These are phyloP conservation scores for Singerocomus inundabilis DNA, from an alignment of 1,284 basidiomycete species.

Conservation along the genomic window DNA sequence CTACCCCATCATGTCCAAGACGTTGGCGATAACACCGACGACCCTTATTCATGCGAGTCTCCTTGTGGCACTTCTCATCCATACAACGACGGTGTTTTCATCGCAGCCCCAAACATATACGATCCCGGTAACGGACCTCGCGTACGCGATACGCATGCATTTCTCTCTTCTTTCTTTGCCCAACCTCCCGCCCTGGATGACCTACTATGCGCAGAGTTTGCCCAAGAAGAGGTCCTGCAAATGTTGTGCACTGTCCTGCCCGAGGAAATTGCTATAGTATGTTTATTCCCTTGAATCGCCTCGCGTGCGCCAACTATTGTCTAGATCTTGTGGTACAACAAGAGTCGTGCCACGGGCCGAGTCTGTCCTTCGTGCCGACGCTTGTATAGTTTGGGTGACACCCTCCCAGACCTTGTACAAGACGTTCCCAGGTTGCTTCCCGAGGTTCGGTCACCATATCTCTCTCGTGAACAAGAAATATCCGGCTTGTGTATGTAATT, in stretches of 20 bases:
- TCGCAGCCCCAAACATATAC: slow-evolving; percentile 55
- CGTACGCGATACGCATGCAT: slow-evolving; percentile 57
- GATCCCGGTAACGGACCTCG: slow-evolving; percentile 77
- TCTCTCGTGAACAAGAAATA: slow-evolving; percentile 61
- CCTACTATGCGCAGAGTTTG: slow-evolving; percentile 68
- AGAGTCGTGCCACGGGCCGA: slow-evolving; percentile 62
- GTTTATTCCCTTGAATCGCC: slow-evolving; percentile 21
- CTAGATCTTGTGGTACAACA: slow-evolving; percentile 85
- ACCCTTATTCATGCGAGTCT: slow-evolving; percentile 2
- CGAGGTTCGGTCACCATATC: slow-evolving; percentile 40
- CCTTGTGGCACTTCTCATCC: slow-evolving; percentile 2
- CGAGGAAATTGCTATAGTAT: slow-evolving; percentile 65
- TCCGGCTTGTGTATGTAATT: slow-evolving; percentile 67
- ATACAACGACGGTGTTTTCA: slow-evolving; percentile 22
- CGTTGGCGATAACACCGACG: slow-evolving; percentile 9
- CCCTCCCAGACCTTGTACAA: slow-evolving; percentile 49
- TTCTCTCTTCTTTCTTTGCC: slow-evolving; percentile 63
- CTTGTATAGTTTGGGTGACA: slow-evolving; percentile 65
- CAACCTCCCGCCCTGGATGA: slow-evolving; percentile 59
- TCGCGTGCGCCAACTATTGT: not conserved
- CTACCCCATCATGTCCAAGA: slow-evolving; percentile 1
- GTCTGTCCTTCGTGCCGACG: slow-evolving; percentile 76
- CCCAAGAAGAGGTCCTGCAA: slow-evolving; percentile 65
- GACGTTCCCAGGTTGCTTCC: slow-evolving; percentile 27
- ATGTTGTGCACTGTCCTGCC: slow-evolving; percentile 69